These are phyloP conservation scores for Peltaster fructicola DNA, from an alignment of 2,329 filamentous ascomycete species.

Conservation along the genomic window DNA sequence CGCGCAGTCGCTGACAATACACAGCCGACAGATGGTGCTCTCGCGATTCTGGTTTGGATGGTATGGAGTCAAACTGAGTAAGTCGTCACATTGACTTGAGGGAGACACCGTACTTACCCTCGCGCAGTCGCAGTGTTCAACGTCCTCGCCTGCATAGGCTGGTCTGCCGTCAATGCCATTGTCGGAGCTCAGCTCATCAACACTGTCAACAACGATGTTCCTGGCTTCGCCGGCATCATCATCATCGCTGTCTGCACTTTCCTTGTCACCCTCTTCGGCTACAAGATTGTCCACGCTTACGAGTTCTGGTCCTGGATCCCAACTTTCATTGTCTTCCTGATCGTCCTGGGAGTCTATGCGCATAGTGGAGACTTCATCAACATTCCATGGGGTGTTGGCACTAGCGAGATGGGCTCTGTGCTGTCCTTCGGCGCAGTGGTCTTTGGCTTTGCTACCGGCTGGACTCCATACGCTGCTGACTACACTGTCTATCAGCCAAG, in stretches of 20 bases:
- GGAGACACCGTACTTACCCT: constrained; percentile 3
- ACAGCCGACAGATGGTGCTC: constrained; percentile 55
- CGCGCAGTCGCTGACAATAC: neutral
- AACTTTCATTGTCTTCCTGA: constrained; percentile 53
- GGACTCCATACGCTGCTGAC: constrained; percentile 58
- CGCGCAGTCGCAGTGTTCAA: constrained; percentile 48
- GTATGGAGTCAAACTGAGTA: constrained; percentile 27
- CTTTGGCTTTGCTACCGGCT: constrained; percentile 53
- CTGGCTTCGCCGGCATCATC: constrained; percentile 56
- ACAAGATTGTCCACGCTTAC: constrained; percentile 60
- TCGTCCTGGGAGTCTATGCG: constrained; percentile 50
- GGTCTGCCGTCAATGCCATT: constrained; percentile 62
- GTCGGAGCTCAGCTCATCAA: constrained; percentile 63
- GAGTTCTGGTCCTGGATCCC: constrained; percentile 63
- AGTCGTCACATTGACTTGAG: constrained; percentile 16
- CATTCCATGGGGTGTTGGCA: constrained; percentile 41
- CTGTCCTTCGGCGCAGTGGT: constrained; percentile 51
- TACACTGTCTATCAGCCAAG: constrained; percentile 65
- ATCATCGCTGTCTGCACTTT: constrained; percentile 54
- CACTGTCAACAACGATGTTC: constrained; percentile 51
- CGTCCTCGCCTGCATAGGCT: constrained; percentile 53
- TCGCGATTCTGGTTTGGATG: constrained; percentile 57
- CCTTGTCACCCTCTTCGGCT: constrained; percentile 54
- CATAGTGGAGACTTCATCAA: constrained; percentile 48
- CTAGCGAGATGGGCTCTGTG: constrained; percentile 40